phyloP scores from a whole-genome alignment of 2,329 filamentous ascomycete species.

The Colletotrichum musicola region DNA sequence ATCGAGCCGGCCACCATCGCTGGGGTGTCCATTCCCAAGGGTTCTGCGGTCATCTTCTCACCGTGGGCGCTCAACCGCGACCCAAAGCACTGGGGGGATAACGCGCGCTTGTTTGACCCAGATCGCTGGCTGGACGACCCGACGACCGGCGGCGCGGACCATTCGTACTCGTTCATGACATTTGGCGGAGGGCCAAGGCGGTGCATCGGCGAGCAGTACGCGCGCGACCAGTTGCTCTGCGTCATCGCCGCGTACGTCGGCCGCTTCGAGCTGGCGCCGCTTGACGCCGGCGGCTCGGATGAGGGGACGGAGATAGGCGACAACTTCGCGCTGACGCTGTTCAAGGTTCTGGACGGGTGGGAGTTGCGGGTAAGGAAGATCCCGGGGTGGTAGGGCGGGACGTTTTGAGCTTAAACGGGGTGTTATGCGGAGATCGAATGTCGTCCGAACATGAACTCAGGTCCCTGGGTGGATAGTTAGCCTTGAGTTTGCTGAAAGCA shows the following conservation, averaged over 20 bases:
- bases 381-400: neutral
- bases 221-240: constrained; percentile 45
- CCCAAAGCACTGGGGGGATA: constrained; percentile 53
- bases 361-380: neutral
- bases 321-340: neutral
- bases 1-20: constrained; percentile 48
- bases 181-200: constrained; percentile 47
- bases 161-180: constrained; percentile 50
- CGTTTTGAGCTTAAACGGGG: too few relatives aligned
- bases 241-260: constrained; percentile 1
- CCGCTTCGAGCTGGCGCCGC: neutral
- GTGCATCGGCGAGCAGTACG: constrained; percentile 48
- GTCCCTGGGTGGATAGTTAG: too few relatives aligned
- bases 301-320: neutral
- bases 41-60: constrained; percentile 56
- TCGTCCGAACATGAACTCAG: too few relatives aligned
- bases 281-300: neutral
- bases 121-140: constrained; percentile 53
- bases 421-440: too few relatives aligned
- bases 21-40: constrained; percentile 52
- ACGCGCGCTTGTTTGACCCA: constrained; percentile 55
- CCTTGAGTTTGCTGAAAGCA: too few relatives aligned
- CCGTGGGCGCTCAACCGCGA: constrained; percentile 56
- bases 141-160: constrained; percentile 49
- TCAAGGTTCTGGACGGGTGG: neutral